These are phyloP conservation scores for Rhodotorula sp. DNA, from an alignment of 1,284 basidiomycete genomes.

Conservation along the genomic window DNA sequence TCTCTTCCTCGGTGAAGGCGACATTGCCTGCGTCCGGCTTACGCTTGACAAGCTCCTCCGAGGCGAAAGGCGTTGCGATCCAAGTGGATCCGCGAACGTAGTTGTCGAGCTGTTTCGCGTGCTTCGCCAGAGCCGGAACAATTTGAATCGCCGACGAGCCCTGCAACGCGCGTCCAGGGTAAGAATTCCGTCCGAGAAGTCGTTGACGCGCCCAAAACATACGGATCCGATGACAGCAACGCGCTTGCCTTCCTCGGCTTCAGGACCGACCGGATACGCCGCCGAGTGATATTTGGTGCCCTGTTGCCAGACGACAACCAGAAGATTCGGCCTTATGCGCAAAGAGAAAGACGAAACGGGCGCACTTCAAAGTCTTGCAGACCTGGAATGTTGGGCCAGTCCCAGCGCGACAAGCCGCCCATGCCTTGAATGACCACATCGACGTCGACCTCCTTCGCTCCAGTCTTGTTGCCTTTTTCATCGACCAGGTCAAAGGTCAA, in stretches of 20 bases:
- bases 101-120: constrained; percentile 57
- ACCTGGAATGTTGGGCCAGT: constrained; percentile 62
- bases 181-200: constrained; percentile 29
- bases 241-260: constrained; percentile 58
- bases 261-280: constrained; percentile 53
- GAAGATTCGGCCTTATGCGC: too few relatives aligned
- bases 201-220: background rate
- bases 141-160: constrained; percentile 67
- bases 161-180: background rate
- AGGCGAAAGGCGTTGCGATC: constrained; percentile 58
- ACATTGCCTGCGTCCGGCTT: constrained; percentile 27
- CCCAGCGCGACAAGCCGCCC: constrained; percentile 58
- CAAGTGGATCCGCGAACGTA: constrained; percentile 63
- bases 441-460: constrained; percentile 55
- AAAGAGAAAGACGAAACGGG: too few relatives aligned
- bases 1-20: constrained; percentile 59
- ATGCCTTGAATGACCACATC: constrained; percentile 59
- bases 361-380: constrained; percentile 56
- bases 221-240: constrained; percentile 60
- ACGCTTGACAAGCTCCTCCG: constrained; percentile 43
- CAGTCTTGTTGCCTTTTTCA: constrained; percentile 45
- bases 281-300: constrained; percentile 35
- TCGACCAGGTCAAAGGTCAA: constrained; percentile 53
- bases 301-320: constrained; percentile 2
- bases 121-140: constrained; percentile 60